phyloP scores from a whole-genome alignment of 2,329 filamentous ascomycete genomes.

The Fusarium algeriense region DNA sequence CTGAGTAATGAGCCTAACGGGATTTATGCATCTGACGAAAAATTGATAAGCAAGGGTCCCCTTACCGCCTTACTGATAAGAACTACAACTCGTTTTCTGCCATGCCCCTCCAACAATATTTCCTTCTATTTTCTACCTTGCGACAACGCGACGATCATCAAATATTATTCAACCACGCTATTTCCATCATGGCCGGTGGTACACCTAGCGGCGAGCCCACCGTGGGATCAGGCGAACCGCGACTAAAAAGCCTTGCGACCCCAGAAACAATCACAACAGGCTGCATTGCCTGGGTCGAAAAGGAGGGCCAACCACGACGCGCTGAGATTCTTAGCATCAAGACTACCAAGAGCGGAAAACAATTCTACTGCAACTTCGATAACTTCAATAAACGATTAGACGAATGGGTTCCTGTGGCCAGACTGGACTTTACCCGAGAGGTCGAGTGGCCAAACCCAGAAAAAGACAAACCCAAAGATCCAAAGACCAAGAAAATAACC shows the following conservation, averaged over 20 bases:
- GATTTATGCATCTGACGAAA: slow-evolving; percentile 40
- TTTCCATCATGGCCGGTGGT: slow-evolving; percentile 66
- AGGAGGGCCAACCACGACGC: slow-evolving; percentile 86
- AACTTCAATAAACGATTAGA: slow-evolving; percentile 91
- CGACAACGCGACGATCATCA: slow-evolving; percentile 44
- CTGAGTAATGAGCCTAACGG: slow-evolving; percentile 27
- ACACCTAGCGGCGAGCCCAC: slow-evolving; percentile 63
- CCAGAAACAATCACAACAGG: slow-evolving; percentile 78
- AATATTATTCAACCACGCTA: slow-evolving; percentile 16
- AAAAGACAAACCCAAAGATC: slow-evolving; percentile 81
- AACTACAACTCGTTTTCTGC: slow-evolving; percentile 43
- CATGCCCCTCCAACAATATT: slow-evolving; percentile 45
- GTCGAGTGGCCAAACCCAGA: slow-evolving; percentile 97
- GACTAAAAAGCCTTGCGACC: slow-evolving; percentile 84
- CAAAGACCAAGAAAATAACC: slow-evolving; percentile 78
- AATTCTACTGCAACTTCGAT: slow-evolving; percentile 97
- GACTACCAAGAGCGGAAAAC: slow-evolving; percentile 86
- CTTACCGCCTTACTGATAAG: slow-evolving; percentile 48
- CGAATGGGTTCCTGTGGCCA: slow-evolving; percentile 88
- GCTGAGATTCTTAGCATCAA: slow-evolving; percentile 97
- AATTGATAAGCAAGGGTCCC: slow-evolving; percentile 35
- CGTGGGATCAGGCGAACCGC: slow-evolving; percentile 68
- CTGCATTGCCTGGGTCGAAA: slow-evolving; percentile 71
- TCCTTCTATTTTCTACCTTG: slow-evolving; percentile 22
- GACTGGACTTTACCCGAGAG: slow-evolving; percentile 88